Base-by-base conservation (phyloP, 495 filamentous ascomycete species). In the Tuber indicum region DNA sequence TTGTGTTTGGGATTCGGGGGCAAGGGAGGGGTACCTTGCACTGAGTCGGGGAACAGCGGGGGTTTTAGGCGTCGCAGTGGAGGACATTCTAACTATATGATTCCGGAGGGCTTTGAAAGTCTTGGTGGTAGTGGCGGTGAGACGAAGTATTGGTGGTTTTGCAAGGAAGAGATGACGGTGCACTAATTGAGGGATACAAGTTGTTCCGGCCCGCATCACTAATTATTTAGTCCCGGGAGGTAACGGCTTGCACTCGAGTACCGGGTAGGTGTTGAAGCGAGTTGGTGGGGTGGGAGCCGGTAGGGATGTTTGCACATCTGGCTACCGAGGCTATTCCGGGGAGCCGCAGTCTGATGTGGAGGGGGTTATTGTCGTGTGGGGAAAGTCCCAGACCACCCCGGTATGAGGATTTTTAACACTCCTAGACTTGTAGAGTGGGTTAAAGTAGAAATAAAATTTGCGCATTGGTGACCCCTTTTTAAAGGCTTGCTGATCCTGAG, bases 21-120 rank as follows among this genome's bases (percentile, higher is more conserved):
- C 17, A 36, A 47, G 45, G 23, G 52, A 69, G 26, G 21, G 44
- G 39, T 84, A 84, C 85, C 84, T 85, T 9, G 85, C 83, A 74
- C 84, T 86, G 12, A 85, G 84, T 44, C 77, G 78, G 26, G 85
- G 85, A 62, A 74, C 46, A 17, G 71, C 19, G 10, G 78, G 78
- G 23, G 74, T 72, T 70, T 39, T 72, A 19, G 44, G 26, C 23
- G 52, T 2, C 5, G 45, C 72, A 7, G 71, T 39, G 32, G 76
- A 78, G 69, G 75, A 78, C 75, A 76, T 80, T 58, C 52, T 76
- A 32, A 43, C 7, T 36, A 26, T 42, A n/a, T 16, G 32, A 42
- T 42, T 21, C 36, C 71, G 44, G 47, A 41, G 52, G 41, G 8
- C 72, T n/a, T 32, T 66, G 3, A 32, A 66, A 5, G 12, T 32